Evolutionary conservation across 257 asterid genomes (phyloP), one percentile per base, ranked within the genome.

Genomic region (Solanum paucissectum): DNA sequence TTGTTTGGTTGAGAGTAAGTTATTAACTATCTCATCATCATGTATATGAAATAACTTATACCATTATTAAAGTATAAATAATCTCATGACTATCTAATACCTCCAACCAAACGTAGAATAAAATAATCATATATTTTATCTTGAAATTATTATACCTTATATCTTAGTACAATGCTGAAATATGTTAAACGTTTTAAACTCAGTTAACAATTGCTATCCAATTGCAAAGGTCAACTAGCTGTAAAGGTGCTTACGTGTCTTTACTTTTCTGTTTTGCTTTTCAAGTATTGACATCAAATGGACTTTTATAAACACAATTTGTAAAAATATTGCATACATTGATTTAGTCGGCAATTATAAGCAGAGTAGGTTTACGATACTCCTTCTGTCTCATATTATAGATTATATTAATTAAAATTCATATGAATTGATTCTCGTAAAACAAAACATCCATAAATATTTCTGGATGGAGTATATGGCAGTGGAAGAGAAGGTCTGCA

Each of bases 61-160:
- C 4, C 58, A 46, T 5, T 1, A 5, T 2, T 13, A 46, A 46
- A 0, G 0, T 46, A 46, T 46, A 46, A 46, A 55, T 55, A 55
- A 55, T 55, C n/a, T 55, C 64, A 18, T 55, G 0, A 55, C 64
- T 55, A 55, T 3, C 58, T 13, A 46, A 46, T 46, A 46, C 20
- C 58, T 46, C 58, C 20, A 46, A 46, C 7, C 20, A 46, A 46
- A 46, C 20, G 3, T 5, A 46, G 58, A 4, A 46, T 46, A 46
- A 46, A 46, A 46, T 46, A 46, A 46, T 46, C 3, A 0, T 13
- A 0, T 46, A 46, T 5, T 52, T 49, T 52, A 52, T 52, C 23
- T 0, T 18, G 4, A 55, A 55, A 55, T 55, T 55, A 6, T 55
- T 55, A 18, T 18, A 18, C 0, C 0, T 0, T 55, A 55, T 55